Percentiles rank a stretch among this genome's conserved stretches.
Conservation (phyloP, 2,329 filamentous ascomycete species). For the Xylariaceae sp. region DNA sequence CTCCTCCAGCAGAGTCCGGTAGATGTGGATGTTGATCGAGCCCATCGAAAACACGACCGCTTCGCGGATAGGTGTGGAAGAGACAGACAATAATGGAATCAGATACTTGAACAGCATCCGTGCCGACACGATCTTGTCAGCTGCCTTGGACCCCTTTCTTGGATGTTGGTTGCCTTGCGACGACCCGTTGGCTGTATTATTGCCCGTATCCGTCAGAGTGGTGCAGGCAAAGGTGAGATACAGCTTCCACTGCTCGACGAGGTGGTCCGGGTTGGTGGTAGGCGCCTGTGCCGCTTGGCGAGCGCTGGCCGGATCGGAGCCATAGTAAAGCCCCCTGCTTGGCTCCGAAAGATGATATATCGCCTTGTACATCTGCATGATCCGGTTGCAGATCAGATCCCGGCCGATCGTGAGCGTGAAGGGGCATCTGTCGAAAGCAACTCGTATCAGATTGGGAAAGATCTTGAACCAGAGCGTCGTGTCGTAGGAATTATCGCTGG, state of each 20-base stretch:
- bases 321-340: slow-evolving; percentile 58
- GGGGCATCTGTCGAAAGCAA: slow-evolving; percentile 85
- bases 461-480: slow-evolving; percentile 96
- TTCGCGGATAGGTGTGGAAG: slow-evolving; percentile 75
- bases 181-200: slow-evolving; percentile 51
- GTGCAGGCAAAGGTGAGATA: slow-evolving; percentile 97
- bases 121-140: slow-evolving; percentile 80
- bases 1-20: slow-evolving; percentile 83
- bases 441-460: slow-evolving; percentile 88
- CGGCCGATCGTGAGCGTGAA: slow-evolving; percentile 87
- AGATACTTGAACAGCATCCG: slow-evolving; percentile 85
- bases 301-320: slow-evolving; percentile 52
- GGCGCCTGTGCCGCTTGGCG: slow-evolving; percentile 49
- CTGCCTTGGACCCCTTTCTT: slow-evolving; percentile 71
- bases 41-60: slow-evolving; percentile 89
- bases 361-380: slow-evolving; percentile 86
- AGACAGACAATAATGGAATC: slow-evolving; percentile 77
- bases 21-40: slow-evolving; percentile 91
- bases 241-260: slow-evolving; percentile 96
- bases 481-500: slow-evolving; percentile 92
- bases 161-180: slow-evolving; percentile 64
- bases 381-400: slow-evolving; percentile 86
- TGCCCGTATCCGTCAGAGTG: slow-evolving; percentile 79
- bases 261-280: slow-evolving; percentile 73
- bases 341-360: slow-evolving; percentile 76